phyloP scores from a whole-genome alignment of 2,329 filamentous ascomycete species.

The Tolypocladium album region DNA sequence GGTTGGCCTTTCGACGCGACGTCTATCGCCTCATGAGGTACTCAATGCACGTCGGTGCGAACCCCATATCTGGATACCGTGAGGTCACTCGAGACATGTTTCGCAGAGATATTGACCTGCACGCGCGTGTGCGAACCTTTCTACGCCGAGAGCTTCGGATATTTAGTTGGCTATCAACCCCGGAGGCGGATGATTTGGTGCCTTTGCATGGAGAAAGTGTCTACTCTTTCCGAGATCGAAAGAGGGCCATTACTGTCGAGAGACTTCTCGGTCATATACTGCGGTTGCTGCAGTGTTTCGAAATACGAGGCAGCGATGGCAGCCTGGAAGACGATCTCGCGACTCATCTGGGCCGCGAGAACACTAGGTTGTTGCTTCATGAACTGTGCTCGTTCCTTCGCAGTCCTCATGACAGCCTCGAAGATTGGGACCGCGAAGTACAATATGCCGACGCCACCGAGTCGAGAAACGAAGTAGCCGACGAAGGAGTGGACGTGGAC shows the following conservation, averaged over 20 bases:
- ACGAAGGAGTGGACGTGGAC: background rate
- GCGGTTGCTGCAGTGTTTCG: conserved; percentile 71
- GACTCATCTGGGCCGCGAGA: conserved; percentile 66
- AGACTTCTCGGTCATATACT: conserved; percentile 81
- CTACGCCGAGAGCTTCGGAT: conserved; percentile 76
- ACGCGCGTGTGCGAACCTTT: conserved; percentile 70
- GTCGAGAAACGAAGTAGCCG: background rate
- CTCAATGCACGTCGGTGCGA: conserved; percentile 74
- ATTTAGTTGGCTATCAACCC: conserved; percentile 56
- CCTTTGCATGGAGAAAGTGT: background rate
- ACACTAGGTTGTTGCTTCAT: conserved; percentile 70
- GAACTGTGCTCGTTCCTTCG: conserved; percentile 75
- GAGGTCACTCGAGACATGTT: conserved; percentile 63
- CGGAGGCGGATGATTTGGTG: conserved; percentile 11
- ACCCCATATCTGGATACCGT: conserved; percentile 63
- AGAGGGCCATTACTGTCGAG: conserved; percentile 58
- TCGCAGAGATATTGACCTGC: conserved; percentile 50
- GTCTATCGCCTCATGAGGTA: conserved; percentile 65
- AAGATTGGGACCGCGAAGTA: conserved; percentile 71
- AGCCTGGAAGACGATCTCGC: conserved; percentile 69
- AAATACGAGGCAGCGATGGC: conserved; percentile 68
- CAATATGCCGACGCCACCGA: conserved; percentile 44
- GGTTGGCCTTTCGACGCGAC: conserved; percentile 41
- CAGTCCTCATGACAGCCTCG: conserved; percentile 62
- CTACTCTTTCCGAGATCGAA: conserved; percentile 10